phyloP scores from a whole-genome alignment of 345 rosid species.

The Populus tremula region DNA sequence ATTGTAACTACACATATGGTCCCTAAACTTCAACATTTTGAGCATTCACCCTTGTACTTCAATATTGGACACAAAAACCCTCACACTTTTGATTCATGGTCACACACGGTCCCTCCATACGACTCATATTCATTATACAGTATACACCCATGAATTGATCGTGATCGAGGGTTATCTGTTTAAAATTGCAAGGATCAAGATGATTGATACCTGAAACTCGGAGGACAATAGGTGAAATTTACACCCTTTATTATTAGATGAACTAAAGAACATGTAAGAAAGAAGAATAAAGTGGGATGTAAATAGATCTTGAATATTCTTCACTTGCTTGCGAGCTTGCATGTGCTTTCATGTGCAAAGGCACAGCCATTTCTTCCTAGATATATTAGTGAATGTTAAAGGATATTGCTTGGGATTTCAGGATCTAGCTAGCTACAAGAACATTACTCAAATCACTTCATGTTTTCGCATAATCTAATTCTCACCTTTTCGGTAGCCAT shows the following conservation, averaged over 20 bases:
- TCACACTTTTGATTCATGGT: background rate
- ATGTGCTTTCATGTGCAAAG: constrained; percentile 1
- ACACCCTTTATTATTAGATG: background rate
- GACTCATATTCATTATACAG: background rate
- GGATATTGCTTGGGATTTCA: too few species aligned
- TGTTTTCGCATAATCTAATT: background rate
- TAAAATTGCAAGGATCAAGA: background rate
- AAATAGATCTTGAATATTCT: background rate
- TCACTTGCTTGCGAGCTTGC: background rate
- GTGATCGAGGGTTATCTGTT: too few species aligned
- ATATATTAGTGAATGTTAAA: too few species aligned
- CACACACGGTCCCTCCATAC: background rate
- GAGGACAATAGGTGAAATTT: background rate
- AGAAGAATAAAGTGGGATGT: background rate
- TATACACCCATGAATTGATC: background rate
- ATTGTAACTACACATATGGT: background rate
- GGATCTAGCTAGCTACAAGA: background rate
- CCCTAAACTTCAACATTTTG: background rate
- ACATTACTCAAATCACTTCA: background rate
- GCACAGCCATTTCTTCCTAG: background rate
- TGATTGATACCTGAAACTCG: background rate
- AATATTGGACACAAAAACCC: background rate
- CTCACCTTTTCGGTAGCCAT: background rate
- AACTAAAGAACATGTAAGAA: background rate
- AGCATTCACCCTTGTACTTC: background rate